These are phyloP conservation scores for Trypanosoma conorhini DNA, from an alignment of 208 protist species.

Conservation along the genomic window DNA sequence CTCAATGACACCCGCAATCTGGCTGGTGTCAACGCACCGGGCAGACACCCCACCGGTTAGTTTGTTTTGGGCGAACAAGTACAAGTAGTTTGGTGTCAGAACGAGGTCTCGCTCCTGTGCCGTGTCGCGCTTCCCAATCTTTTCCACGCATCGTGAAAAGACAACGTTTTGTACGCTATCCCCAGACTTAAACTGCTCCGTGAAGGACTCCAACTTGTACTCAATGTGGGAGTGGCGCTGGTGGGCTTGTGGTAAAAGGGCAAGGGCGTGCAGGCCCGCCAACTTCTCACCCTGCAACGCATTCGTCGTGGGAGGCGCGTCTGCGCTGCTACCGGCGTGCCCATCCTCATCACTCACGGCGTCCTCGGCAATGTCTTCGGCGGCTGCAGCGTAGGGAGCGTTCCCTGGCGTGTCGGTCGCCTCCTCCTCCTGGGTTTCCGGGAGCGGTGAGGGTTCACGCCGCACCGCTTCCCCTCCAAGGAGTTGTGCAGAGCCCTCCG, in stretches of 20 bases:
- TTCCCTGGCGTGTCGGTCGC: background rate
- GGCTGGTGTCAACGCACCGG: constrained; percentile 37
- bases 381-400: background rate
- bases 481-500: background rate
- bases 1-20: constrained; percentile 59
- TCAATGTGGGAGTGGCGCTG: constrained; percentile 49
- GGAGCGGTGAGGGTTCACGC: background rate
- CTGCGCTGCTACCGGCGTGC: background rate
- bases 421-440: background rate
- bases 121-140: constrained; percentile 55
- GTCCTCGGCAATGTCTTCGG: constrained; percentile 11
- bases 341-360: constrained; percentile 19
- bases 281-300: background rate
- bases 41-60: constrained; percentile 17
- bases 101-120: constrained; percentile 50
- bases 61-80: constrained; percentile 43
- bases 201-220: constrained; percentile 35
- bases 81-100: constrained; percentile 47
- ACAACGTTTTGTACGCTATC: constrained; percentile 45
- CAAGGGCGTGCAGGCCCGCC: constrained; percentile 5
- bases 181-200: constrained; percentile 37
- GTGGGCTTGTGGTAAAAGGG: constrained; percentile 32
- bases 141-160: constrained; percentile 60
- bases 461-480: background rate
- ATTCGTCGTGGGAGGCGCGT: background rate